Base-by-base conservation (phyloP, 768 basidiomycete genomes). In the Boletus rubroflammeus region DNA sequence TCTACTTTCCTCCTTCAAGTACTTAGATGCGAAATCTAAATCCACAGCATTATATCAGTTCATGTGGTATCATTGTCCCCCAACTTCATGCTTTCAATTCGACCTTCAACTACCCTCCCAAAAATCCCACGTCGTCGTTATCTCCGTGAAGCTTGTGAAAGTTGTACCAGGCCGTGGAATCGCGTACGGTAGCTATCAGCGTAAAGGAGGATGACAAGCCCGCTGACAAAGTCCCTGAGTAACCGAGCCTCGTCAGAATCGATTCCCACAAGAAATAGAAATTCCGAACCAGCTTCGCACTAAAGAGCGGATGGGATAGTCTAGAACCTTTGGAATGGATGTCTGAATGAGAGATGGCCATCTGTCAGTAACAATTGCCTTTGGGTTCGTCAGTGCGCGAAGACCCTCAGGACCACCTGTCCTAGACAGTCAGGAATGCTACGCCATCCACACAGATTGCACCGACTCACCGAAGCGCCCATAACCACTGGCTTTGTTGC, bases 401-500 rank as follows among this genome's bases (percentile, higher is more conserved):
- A 99, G 78, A 36, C 97, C 97, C 75, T 99, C 97, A 2, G 91
- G 87, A 25, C 97, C 97, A 60, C 88, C 93, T 92, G 57, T 29
- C 19, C 35, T 41, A 39, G 31, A 51, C 21, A 17, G 35, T 64
- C 23, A 57, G 49, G 51, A 53, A 55, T 41, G 45, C 51, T 44
- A 42, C 29, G 38, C 9, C 17, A 43, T 41, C 44, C 55, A 58
- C 21, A 41, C 29, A 32, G 21, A 36, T 34, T 13, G 28, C 21
- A 25, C 52, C 34, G 1, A 67, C 80, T 56, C 62, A 86, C 92
- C 91, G 62, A 99, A 97, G 56, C 97, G 83, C 6, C 94, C 96
- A 66, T 96, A 95, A 38, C 96, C 96, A 48, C 90, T 93, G 29
- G 79, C 79, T 71, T 98, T 99, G 42, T 82, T 81, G 36, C 97